phyloP scores from a whole-genome alignment of 176 grass and related monocot genomes.

The Chloris gayana region DNA sequence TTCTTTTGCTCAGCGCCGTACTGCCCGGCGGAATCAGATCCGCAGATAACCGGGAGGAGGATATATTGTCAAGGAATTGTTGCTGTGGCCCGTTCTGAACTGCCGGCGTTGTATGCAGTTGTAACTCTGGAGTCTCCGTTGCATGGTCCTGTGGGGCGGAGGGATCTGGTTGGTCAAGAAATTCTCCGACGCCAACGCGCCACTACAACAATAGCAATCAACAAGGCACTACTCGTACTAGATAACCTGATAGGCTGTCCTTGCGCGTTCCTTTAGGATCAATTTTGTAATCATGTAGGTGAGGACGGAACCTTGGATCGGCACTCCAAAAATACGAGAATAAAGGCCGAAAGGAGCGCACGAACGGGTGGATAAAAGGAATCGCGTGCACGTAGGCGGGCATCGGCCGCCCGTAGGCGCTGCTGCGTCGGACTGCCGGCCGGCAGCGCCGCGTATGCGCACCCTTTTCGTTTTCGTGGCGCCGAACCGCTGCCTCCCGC shows the following conservation, averaged over 20 bases:
- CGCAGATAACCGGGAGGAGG: too few species aligned
- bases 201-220: slow-evolving; percentile 1
- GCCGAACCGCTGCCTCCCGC: neutral
- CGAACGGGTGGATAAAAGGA: slow-evolving; percentile 10
- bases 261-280: neutral
- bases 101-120: too few species aligned
- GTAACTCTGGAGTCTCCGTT: too few species aligned
- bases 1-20: too few species aligned
- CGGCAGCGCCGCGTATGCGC: slow-evolving; percentile 4
- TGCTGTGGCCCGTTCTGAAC: too few species aligned
- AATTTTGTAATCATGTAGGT: neutral
- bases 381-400: neutral
- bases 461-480: neutral
- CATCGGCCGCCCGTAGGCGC: slow-evolving; percentile 1
- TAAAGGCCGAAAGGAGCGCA: neutral
- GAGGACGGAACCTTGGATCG: neutral
- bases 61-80: too few species aligned
- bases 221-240: neutral
- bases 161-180: too few species aligned
- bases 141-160: too few species aligned
- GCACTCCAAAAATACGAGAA: neutral
- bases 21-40: too few species aligned
- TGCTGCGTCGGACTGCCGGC: slow-evolving; percentile 4
- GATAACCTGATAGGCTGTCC: slow-evolving; percentile 23
- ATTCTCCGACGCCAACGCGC: too few species aligned